Evolutionary conservation across 805 yeast species (phyloP).

Genomic region (Kuraishia capsulata): DNA sequence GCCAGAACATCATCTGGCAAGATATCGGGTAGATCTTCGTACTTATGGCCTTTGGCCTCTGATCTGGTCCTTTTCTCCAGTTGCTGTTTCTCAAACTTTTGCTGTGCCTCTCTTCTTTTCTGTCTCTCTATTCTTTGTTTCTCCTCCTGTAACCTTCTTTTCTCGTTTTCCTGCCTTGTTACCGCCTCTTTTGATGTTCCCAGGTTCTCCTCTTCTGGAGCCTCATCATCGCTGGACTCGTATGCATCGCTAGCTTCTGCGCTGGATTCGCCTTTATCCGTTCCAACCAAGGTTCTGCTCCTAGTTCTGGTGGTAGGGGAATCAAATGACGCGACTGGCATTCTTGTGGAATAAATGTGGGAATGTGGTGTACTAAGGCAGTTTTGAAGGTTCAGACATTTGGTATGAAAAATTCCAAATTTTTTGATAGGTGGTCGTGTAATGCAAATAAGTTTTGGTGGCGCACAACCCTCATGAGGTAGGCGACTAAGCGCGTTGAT

Average conservation of each 20-base stretch:
- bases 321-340: neutral
- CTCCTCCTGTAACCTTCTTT: neutral
- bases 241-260: neutral
- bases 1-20: neutral
- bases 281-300: neutral
- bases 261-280: neutral
- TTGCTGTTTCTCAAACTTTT: neutral
- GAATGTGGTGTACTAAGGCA: too few species aligned
- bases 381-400: too few species aligned
- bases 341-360: too few species aligned
- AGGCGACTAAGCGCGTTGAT: too few species aligned
- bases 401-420: too few species aligned
- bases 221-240: neutral
- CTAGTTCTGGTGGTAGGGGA: neutral
- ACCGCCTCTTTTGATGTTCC: neutral
- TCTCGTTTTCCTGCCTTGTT: neutral
- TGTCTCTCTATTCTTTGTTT: neutral
- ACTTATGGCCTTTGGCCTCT: neutral
- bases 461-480: too few species aligned
- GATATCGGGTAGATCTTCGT: neutral
- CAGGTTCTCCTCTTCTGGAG: slow-evolving; percentile 1
- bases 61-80: neutral
- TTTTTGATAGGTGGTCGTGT: too few species aligned
- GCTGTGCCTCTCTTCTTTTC: neutral
- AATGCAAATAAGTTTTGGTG: too few species aligned